Evolutionary conservation across 148 eudicot species (phyloP).

Genomic region (Diospyros lotus): DNA sequence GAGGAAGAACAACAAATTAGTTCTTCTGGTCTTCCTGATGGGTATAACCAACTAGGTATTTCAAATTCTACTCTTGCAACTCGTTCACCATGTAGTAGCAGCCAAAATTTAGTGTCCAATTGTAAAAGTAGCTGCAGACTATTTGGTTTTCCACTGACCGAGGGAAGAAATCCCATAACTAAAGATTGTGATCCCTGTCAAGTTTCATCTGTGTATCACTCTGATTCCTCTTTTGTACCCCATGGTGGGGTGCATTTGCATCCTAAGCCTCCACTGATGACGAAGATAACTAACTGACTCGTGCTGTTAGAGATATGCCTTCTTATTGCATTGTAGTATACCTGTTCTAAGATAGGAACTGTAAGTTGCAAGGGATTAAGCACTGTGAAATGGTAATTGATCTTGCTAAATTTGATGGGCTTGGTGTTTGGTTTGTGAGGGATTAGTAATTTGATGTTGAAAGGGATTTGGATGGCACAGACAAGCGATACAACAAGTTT

Average conservation of each 20-base stretch:
- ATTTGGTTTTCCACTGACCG: constrained; percentile 72
- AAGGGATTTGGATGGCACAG: neutral
- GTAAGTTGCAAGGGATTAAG: neutral
- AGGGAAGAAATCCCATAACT: constrained; percentile 31
- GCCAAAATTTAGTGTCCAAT: constrained; percentile 26
- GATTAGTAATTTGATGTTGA: neutral
- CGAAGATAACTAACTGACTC: constrained; percentile 35
- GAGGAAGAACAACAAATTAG: constrained; percentile 13
- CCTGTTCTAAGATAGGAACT: neutral
- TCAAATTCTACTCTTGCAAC: constrained; percentile 17
- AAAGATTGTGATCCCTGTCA: constrained; percentile 15
- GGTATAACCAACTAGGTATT: constrained; percentile 12
- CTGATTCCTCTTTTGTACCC: constrained; percentile 28
- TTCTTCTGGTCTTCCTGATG: constrained; percentile 10
- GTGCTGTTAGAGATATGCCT: constrained; percentile 62
- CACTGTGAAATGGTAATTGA: too few relatives aligned
- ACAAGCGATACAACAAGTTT: neutral
- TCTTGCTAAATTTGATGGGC: too few relatives aligned
- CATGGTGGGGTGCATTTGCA: constrained; percentile 41
- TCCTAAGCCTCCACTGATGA: constrained; percentile 38
- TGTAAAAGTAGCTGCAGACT: constrained; percentile 67
- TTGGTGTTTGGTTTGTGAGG: neutral
- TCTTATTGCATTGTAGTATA: constrained; percentile 49
- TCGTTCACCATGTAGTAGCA: constrained; percentile 23
- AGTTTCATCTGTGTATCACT: constrained; percentile 11